These are phyloP conservation scores for Podila verticillata DNA, from an alignment of 192 early-diverging fungal species.

Conservation along the genomic window DNA sequence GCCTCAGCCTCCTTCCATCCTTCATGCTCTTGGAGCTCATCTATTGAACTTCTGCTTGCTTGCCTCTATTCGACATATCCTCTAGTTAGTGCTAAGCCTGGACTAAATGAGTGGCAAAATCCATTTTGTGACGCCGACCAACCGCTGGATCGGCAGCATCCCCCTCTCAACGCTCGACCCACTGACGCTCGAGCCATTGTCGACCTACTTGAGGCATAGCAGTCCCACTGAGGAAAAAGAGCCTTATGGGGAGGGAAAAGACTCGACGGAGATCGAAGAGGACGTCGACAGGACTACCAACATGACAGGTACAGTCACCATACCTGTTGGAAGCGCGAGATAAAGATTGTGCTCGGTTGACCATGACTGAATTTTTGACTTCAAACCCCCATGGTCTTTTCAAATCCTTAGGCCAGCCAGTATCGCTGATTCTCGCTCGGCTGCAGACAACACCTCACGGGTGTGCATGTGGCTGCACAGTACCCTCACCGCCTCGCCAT, in stretches of 20 bases:
- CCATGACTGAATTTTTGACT: background rate
- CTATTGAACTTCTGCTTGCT: background rate
- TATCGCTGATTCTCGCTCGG: conserved; percentile 38
- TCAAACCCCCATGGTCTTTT: background rate
- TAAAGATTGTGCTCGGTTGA: background rate
- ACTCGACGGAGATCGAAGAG: background rate
- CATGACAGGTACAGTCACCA: conserved; percentile 12
- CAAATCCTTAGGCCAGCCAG: conserved; percentile 18
- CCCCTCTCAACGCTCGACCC: conserved; percentile 34
- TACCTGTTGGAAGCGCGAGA: too few species aligned
- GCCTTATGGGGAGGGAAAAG: background rate
- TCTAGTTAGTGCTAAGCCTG: background rate
- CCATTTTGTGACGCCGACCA: conserved; percentile 48
- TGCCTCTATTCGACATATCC: background rate
- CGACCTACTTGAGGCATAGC: conserved; percentile 24
- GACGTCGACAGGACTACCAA: conserved; percentile 29
- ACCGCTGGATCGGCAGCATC: conserved; percentile 46
- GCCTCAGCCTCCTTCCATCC: background rate
- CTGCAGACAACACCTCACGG: conserved; percentile 32
- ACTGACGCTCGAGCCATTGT: conserved; percentile 34
- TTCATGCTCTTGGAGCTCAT: background rate
- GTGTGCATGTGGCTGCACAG: conserved; percentile 41
- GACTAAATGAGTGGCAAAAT: conserved; percentile 10
- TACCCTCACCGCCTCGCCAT: conserved; percentile 29
- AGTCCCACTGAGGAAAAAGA: background rate